These are phyloP conservation scores for Ensete glaucum DNA, from an alignment of 176 grass and related monocot species.

Conservation along the genomic window DNA sequence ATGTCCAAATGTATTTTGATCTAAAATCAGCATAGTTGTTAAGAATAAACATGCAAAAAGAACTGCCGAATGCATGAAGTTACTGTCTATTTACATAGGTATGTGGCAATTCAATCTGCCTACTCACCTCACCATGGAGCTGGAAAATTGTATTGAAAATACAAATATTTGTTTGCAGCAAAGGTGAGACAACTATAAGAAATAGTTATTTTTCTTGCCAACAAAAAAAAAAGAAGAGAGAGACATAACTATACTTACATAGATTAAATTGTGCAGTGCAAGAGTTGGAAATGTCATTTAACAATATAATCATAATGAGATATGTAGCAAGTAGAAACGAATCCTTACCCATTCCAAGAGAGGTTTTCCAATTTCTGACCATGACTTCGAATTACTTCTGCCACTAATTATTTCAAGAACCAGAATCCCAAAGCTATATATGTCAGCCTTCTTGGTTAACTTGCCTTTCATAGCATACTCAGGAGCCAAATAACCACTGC, in stretches of 20 bases:
- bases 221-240: no score
- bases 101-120: no score
- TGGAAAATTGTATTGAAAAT: background rate
- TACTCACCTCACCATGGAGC: background rate
- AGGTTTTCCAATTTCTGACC: background rate
- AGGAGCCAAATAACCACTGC: constrained; percentile 12
- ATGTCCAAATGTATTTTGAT: background rate
- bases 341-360: constrained; percentile 12
- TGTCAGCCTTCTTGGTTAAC: constrained; percentile 9
- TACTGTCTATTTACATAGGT: no score
- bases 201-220: no score
- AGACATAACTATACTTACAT: no score
- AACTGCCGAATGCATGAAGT: no score
- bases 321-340: background rate
- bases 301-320: background rate
- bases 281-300: background rate
- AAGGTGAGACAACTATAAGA: background rate
- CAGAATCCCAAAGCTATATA: constrained; percentile 12
- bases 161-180: background rate
- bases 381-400: constrained; percentile 15
- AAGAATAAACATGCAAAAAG: no score
- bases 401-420: constrained; percentile 7
- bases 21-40: no score
- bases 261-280: background rate
- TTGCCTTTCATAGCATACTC: constrained; percentile 11